Conservation (phyloP, 1,284 basidiomycete species). For the Rhodotorula mucilaginosa region DNA sequence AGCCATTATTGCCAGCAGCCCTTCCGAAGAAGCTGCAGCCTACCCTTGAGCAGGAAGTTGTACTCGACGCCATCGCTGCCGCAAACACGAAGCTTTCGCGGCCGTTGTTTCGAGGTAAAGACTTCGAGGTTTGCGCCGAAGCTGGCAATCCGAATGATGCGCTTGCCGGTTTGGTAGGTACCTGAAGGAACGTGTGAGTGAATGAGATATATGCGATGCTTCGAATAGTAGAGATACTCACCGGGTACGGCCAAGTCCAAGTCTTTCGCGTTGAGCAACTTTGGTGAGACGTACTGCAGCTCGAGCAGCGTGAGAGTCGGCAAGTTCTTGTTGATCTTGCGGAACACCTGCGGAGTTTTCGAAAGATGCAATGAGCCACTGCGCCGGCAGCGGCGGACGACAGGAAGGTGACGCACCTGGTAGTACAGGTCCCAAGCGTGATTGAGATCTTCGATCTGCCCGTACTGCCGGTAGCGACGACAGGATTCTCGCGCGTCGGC, state of each 20-base stretch:
- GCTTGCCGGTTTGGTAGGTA: slow-evolving; percentile 87
- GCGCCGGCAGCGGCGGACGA: not conserved
- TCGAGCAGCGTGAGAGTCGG: slow-evolving; percentile 88
- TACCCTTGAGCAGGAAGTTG: slow-evolving; percentile 88
- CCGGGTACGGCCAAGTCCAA: slow-evolving; percentile 91
- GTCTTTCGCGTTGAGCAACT: slow-evolving; percentile 81
- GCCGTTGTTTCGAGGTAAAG: slow-evolving; percentile 97
- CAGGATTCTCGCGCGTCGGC: slow-evolving; percentile 93
- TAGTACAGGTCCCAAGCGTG: slow-evolving; percentile 99
- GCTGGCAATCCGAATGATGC: slow-evolving; percentile 76
- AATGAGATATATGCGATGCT: not conserved
- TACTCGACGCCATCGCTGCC: slow-evolving; percentile 94
- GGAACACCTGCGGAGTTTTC: slow-evolving; percentile 70
- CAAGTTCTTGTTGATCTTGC: slow-evolving; percentile 92
- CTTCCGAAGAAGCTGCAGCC: slow-evolving; percentile 14
- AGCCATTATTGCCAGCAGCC: not conserved
- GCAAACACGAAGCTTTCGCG: slow-evolving; percentile 80
- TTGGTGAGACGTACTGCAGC: slow-evolving; percentile 95
- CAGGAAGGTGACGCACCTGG: slow-evolving; percentile 55
- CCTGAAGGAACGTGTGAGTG: not conserved
- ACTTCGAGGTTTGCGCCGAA: slow-evolving; percentile 86
- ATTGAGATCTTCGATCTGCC: slow-evolving; percentile 86
- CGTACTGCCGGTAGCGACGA: slow-evolving; percentile 77
- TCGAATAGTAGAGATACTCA: slow-evolving; percentile 31
- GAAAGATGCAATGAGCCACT: not conserved